phyloP scores from a whole-genome alignment of 768 basidiomycete species.

The Suillus variegatus region DNA sequence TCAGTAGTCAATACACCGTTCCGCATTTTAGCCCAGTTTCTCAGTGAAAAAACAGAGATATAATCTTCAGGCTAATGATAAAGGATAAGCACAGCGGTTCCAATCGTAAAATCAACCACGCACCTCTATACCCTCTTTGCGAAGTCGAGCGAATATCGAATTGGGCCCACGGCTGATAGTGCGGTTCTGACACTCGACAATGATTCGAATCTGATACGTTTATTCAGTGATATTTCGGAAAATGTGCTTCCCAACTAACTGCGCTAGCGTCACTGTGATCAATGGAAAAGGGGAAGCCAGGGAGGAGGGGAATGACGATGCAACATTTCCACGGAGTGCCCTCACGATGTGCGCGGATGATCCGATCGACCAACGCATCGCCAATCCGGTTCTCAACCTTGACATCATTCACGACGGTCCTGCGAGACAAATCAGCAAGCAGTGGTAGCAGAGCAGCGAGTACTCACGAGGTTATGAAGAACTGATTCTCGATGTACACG shows the following conservation, averaged over 20 bases:
- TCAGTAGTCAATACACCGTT: conserved; percentile 86
- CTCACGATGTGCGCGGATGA: conserved; percentile 83
- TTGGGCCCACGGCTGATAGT: conserved; percentile 86
- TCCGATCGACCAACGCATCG: conserved; percentile 89
- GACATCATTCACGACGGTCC: conserved; percentile 83
- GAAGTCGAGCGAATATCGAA: conserved; percentile 86
- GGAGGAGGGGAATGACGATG: conserved; percentile 87
- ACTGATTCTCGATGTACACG: conserved; percentile 97
- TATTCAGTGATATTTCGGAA: not conserved
- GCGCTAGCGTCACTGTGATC: conserved; percentile 93
- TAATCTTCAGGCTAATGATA: conserved; percentile 83
- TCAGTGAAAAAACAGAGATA: conserved; percentile 85
- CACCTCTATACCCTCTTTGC: conserved; percentile 88
- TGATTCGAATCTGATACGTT: conserved; percentile 75
- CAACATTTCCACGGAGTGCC: conserved; percentile 88
- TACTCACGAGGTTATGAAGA: conserved; percentile 85
- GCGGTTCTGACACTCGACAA: conserved; percentile 92
- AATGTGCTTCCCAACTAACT: conserved; percentile 44
- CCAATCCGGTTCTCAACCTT: conserved; percentile 93
- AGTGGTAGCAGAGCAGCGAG: not conserved
- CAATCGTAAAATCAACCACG: conserved; percentile 25
- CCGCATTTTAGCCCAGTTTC: conserved; percentile 92
- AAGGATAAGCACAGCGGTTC: not conserved
- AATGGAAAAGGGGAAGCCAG: conserved; percentile 91
- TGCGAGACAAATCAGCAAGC: conserved; percentile 27